These are phyloP conservation scores for Chlamydomonas applanata DNA, from an alignment of 139 green algal species.

Conservation along the genomic window DNA sequence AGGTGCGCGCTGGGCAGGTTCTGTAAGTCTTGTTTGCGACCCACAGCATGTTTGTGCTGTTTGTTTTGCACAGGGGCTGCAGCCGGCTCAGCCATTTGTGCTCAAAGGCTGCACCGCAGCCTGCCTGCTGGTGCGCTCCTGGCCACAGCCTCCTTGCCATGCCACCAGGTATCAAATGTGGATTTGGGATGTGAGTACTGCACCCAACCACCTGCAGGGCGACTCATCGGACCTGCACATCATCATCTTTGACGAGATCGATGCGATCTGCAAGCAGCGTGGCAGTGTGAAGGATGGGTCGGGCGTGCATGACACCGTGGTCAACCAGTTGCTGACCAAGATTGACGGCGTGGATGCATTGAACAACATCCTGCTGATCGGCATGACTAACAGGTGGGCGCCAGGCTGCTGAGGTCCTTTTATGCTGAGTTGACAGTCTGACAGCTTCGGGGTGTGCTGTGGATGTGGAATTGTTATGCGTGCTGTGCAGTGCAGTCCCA, in stretches of 20 bases:
- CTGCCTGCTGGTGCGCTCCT: too few species aligned
- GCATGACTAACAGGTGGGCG: slow-evolving; percentile 45
- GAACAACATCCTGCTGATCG: slow-evolving; percentile 99
- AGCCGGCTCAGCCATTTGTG: too few species aligned
- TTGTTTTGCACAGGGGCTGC: too few species aligned
- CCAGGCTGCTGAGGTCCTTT: too few species aligned
- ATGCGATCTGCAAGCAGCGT: slow-evolving; percentile 96
- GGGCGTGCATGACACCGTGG: slow-evolving; percentile 94
- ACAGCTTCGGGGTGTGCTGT: too few species aligned
- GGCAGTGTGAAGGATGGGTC: slow-evolving; percentile 77
- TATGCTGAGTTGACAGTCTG: too few species aligned
- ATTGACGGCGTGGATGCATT: slow-evolving; percentile 98
- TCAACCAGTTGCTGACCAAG: slow-evolving; percentile 99
- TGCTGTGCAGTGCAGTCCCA: neutral
- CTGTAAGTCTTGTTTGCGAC: too few species aligned
- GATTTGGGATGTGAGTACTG: too few species aligned
- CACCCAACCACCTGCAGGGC: slow-evolving; percentile 44
- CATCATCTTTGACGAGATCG: slow-evolving; percentile 99
- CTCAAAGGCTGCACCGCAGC: too few species aligned
- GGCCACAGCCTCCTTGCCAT: neutral
- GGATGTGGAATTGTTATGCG: too few species aligned
- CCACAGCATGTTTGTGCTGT: too few species aligned
- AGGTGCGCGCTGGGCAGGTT: slow-evolving; percentile 12
- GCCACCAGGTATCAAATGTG: too few species aligned
- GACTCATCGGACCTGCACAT: slow-evolving; percentile 93